Base-by-base conservation (phyloP, 139 green algal species). In the Asterochloris sp. region DNA sequence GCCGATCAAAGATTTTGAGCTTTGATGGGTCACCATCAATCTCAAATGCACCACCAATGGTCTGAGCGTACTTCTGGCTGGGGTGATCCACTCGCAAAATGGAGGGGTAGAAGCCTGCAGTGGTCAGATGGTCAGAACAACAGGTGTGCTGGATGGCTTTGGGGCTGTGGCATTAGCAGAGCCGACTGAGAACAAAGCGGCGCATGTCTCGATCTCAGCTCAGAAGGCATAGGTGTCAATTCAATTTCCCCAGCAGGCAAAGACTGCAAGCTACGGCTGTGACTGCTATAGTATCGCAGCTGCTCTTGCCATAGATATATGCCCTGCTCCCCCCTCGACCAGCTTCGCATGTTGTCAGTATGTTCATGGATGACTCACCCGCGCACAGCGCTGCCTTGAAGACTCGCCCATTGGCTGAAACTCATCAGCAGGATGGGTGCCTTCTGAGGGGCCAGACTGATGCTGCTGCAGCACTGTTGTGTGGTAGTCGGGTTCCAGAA, bases 51-150 rank as follows among this genome's bases (percentile, higher is more conserved):
- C 94, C 94, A 8, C 86, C 87, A 26, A 85, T 76, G 26, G 87
- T 81, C 38, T 86, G 81, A 0, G 62, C 28, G 76, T 88, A 96
- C 62, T 89, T 87, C 23, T 83, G 73, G 12, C 89, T 75, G 6
- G 87, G 89, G 61, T 92, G 84, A 62, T 98, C 89, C 76, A 98
- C 95, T 0, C 93, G 84, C 73, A 98, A 83, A n/a, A 99, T 87
- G 78, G 95, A 89, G 0, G 97, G 96, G 86, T 98, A 99, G 78
- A 98, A 97, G 0, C 96, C 96, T 76, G 91, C 89, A 64, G 82
- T 89, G 19, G 95, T 74, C n/a, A 26, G 77, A 26, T 54, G 38
- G 4, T 54, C 38, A 54, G 38, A 54, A 54, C 38, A 54, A 10
- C 4, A 54, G 6, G 38, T 54, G 38, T 54, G 38, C 38, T 10